These are phyloP conservation scores for Plasmodium blacklocki DNA, from an alignment of 169 alveolate species.

Conservation along the genomic window DNA sequence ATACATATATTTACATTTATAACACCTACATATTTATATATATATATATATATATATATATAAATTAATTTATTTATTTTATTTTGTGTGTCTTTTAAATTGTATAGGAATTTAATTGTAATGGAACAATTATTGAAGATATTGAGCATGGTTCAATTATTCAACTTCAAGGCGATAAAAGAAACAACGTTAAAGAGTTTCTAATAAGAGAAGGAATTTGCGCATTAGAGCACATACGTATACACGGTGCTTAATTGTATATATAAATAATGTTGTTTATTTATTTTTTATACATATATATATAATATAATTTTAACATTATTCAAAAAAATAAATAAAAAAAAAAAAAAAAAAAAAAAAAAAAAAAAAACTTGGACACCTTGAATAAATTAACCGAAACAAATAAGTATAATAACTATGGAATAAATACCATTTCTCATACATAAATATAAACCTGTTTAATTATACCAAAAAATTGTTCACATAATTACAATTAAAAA, in stretches of 20 bases:
- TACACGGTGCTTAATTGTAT: conserved; percentile 91
- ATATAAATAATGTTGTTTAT: not conserved
- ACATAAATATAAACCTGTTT: no score
- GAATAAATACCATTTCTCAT: no score
- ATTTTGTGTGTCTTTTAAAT: conserved; percentile 4
- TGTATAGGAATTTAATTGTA: conserved; percentile 90
- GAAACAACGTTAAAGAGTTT: conserved; percentile 92
- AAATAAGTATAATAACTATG: no score
- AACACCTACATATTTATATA: not conserved
- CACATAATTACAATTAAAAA: no score
- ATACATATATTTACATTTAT: not conserved
- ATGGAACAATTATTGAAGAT: conserved; percentile 94
- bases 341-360: no score
- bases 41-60: not conserved
- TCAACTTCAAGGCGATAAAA: conserved; percentile 91
- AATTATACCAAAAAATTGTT: no score
- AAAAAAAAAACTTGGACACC: no score
- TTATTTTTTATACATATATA: conserved; percentile 12
- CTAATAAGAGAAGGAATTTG: conserved; percentile 91
- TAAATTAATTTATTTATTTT: not conserved
- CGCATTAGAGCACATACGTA: conserved; percentile 90
- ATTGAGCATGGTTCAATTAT: conserved; percentile 93
- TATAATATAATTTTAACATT: not conserved
- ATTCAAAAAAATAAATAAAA: no score
- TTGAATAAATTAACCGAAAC: no score